A percentile compares a stretch with the other conserved stretches of the same genome.
Conservation (phyloP, 148 eudicot species). For the Rhododendron kiyosumense region DNA sequence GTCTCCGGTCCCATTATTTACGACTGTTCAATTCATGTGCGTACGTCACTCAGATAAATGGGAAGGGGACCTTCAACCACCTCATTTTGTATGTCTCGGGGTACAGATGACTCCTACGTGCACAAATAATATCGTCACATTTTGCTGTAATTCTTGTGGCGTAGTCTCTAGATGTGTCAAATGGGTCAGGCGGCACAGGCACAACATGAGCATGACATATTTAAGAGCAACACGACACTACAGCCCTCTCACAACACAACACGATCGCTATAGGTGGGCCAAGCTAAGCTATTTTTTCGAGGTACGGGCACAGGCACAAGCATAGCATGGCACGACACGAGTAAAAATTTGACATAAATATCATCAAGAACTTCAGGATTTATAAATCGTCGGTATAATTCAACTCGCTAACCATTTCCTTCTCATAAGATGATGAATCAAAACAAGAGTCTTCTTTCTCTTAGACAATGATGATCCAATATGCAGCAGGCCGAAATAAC, state of each 20-base stretch:
- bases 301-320: too few relatives aligned
- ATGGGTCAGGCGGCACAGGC: too few relatives aligned
- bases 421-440: slow-evolving; percentile 32
- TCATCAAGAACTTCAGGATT: slow-evolving; percentile 31
- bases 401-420: slow-evolving; percentile 35
- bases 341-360: slow-evolving; percentile 8
- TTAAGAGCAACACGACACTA: neutral
- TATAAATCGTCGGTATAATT: slow-evolving; percentile 18
- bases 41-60: neutral
- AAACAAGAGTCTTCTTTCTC: slow-evolving; percentile 15
- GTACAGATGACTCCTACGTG: too few relatives aligned
- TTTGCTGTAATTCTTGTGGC: too few relatives aligned
- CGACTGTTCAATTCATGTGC: neutral
- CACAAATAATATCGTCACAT: too few relatives aligned
- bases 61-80: neutral
- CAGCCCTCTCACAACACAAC: neutral
- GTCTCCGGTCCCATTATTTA: neutral
- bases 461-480: too few relatives aligned
- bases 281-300: too few relatives aligned
- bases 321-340: too few relatives aligned
- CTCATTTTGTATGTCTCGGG: neutral
- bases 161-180: too few relatives aligned
- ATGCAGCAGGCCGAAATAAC: too few relatives aligned
- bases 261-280: neutral
- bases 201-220: neutral